These are phyloP conservation scores for Jimgerdemannia lactiflua DNA, from an alignment of 192 early-diverging fungal species.

Conservation along the genomic window DNA sequence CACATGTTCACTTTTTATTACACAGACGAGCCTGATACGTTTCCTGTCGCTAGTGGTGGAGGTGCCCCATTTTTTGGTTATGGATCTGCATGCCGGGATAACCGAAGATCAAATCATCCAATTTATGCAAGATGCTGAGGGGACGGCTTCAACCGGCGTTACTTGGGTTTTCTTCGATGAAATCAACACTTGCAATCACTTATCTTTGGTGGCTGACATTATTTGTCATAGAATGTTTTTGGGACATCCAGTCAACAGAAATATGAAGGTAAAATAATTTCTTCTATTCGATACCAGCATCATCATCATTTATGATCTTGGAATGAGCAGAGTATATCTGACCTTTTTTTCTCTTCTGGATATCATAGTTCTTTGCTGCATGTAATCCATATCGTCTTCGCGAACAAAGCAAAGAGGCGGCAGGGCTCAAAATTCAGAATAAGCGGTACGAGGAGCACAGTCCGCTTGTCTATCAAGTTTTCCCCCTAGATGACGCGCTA, in stretches of 20 bases:
- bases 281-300: too few relatives aligned
- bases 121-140: background rate
- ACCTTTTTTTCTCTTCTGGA: background rate
- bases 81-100: constrained; percentile 11
- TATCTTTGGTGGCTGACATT: constrained; percentile 8
- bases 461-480: constrained; percentile 15
- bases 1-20: background rate
- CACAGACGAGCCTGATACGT: constrained; percentile 15
- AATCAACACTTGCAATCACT: constrained; percentile 17
- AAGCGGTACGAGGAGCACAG: constrained; percentile 8
- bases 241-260: constrained; percentile 1
- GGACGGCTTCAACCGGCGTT: background rate
- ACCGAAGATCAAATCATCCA: constrained; percentile 1
- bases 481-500: constrained; percentile 6
- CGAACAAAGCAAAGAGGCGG: background rate
- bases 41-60: constrained; percentile 5
- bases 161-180: constrained; percentile 18
- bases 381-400: constrained; percentile 19
- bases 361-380: constrained; percentile 10
- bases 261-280: background rate
- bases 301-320: too few relatives aligned
- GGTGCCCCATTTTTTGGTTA: background rate
- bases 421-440: background rate
- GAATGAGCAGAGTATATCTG: too few relatives aligned
- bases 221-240: constrained; percentile 9